A percentile compares a stretch with the other conserved stretches of the same genome.
phyloP scores from a whole-genome alignment of 2,329 filamentous ascomycete genomes.

The Didymella pomorum region DNA sequence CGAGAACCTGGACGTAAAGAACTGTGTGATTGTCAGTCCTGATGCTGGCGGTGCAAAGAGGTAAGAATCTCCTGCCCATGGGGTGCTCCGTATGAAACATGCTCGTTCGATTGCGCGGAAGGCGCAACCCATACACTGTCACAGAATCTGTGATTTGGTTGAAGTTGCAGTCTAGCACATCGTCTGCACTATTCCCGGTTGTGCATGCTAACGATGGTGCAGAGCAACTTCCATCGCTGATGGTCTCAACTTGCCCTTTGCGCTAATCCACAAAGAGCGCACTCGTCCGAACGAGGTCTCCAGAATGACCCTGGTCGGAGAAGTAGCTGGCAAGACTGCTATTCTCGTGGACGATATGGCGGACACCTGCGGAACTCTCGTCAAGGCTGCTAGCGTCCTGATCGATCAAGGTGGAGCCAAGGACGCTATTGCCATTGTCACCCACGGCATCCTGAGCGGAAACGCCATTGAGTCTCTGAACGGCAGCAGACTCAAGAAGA shows the following conservation, averaged over 20 bases:
- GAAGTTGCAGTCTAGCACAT: neutral
- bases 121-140: neutral
- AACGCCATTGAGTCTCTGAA: conserved; percentile 89
- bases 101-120: neutral
- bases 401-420: conserved; percentile 81
- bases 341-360: conserved; percentile 99
- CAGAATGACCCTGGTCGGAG: conserved; percentile 94
- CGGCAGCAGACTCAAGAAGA: conserved; percentile 74
- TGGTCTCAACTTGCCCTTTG: conserved; percentile 87
- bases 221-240: conserved; percentile 92
- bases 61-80: conserved; percentile 50
- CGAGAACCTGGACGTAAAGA: conserved; percentile 80
- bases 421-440: conserved; percentile 93
- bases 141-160: neutral
- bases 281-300: conserved; percentile 90
- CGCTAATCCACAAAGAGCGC: conserved; percentile 96
- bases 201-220: conserved; percentile 26
- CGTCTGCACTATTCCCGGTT: neutral
- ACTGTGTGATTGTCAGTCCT: conserved; percentile 92
- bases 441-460: conserved; percentile 88
- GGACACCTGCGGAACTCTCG: conserved; percentile 88
- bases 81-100: conserved; percentile 2
- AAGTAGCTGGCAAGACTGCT: conserved; percentile 87
- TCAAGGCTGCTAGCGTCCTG: conserved; percentile 88
- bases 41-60: conserved; percentile 95